These are phyloP conservation scores for Ramaria rubella DNA, from an alignment of 768 basidiomycete genomes.

Conservation along the genomic window DNA sequence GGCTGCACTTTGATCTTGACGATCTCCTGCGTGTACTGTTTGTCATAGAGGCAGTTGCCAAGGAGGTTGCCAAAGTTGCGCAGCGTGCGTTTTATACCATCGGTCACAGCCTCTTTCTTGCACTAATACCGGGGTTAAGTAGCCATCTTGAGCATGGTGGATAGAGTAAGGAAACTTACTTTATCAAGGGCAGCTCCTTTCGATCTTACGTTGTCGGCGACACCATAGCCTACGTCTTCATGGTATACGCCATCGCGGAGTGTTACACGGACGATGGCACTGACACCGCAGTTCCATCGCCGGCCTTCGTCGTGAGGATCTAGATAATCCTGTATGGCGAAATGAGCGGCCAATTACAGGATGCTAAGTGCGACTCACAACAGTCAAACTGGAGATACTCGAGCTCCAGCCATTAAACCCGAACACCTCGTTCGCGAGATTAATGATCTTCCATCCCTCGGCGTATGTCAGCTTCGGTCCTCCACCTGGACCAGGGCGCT, in stretches of 20 bases:
- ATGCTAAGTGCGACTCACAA: slow-evolving; percentile 21
- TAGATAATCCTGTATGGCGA: slow-evolving; percentile 46
- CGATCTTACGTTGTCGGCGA: slow-evolving; percentile 74
- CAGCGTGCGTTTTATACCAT: slow-evolving; percentile 85
- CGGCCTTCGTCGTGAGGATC: slow-evolving; percentile 66
- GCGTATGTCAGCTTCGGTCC: slow-evolving; percentile 88
- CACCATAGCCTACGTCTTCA: slow-evolving; percentile 92
- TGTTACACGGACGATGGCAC: slow-evolving; percentile 82
- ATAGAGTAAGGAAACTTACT: slow-evolving; percentile 39
- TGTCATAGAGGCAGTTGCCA: slow-evolving; percentile 98
- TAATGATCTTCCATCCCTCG: slow-evolving; percentile 98
- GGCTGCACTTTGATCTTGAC: slow-evolving; percentile 79
- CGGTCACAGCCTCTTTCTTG: slow-evolving; percentile 97
- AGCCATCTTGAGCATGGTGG: not conserved
- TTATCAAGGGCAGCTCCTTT: slow-evolving; percentile 90
- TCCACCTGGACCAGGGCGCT: slow-evolving; percentile 80
- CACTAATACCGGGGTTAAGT: slow-evolving; percentile 45
- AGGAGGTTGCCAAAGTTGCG: slow-evolving; percentile 91
- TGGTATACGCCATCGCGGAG: slow-evolving; percentile 83
- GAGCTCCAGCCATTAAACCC: slow-evolving; percentile 97
- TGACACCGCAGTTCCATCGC: slow-evolving; percentile 66
- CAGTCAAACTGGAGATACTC: slow-evolving; percentile 63
- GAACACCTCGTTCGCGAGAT: slow-evolving; percentile 96
- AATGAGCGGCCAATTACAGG: not conserved
- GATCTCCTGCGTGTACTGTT: slow-evolving; percentile 76